Base-by-base conservation (phyloP, 2,329 filamentous ascomycete genomes). In the Diaporthe caulivora region DNA sequence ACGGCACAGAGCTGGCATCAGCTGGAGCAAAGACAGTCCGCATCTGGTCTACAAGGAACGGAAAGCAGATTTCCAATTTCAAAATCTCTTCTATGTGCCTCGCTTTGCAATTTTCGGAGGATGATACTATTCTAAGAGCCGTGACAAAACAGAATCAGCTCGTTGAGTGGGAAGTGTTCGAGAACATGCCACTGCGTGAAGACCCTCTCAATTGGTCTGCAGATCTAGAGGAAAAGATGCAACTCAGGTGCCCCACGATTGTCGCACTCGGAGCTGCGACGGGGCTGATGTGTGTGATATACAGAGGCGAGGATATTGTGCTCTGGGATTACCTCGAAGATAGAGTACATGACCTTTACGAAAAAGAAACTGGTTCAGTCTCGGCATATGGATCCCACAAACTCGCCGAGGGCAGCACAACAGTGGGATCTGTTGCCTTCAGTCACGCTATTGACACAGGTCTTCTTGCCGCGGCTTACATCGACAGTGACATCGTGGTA, bases 401-500 rank as follows among this genome's bases (percentile, higher is more conserved):
- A n/a, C 17, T 71, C 5, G 74, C 72, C 26, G 69, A 73, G 15
- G 64, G 74, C 3, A 54, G 57, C 13, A 72, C 74, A 2, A 76
- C 75, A 0, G 77, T 78, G 1, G 57, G 51, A 18, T 76, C 73
- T 1, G 47, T 79, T 13, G 75, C 75, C 0, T 80, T 82, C 55
- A 72, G 78, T 24, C 72, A 70, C 0, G 74, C 76, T 2, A 26
- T 75, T 0, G 76, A 77, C 15, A 74, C 69, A 0, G 72, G 65
- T 18, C 64, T 79, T 0, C 69, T 82, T 7, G 79, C 79, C 0
- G 79, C 77, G 26, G 75, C 77, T 0, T 82, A 80, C 37, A 42
- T 70, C 0, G 80, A 81, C 44, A 80, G 81, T 0, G 78, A 81
- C 42, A 58, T 81, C 0, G 65, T 80, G 0, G 55, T 81, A 0